phyloP scores from a whole-genome alignment of 2,329 filamentous ascomycete genomes.

The Ilyonectria sp. region DNA sequence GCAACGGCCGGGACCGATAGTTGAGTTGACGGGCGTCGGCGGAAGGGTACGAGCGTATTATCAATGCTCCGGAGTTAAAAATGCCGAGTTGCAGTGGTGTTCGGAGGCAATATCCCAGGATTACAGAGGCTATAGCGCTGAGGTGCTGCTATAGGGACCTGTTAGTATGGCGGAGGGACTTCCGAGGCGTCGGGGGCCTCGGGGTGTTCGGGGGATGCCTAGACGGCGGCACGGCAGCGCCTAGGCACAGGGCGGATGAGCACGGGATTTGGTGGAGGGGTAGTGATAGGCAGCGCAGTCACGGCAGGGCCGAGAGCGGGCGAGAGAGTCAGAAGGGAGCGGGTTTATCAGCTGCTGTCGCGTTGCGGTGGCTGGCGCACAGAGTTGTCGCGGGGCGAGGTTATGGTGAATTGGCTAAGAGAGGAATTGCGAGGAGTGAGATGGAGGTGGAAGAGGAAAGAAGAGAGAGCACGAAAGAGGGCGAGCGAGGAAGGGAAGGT shows the following conservation, averaged over 20 bases:
- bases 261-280: constrained; percentile 9
- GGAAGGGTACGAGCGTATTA: constrained; percentile 1
- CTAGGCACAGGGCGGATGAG: background rate
- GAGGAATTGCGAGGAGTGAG: background rate
- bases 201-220: constrained; percentile 21
- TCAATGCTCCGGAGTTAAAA: constrained; percentile 13
- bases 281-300: constrained; percentile 1
- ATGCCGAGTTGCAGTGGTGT: background rate
- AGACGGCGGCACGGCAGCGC: background rate
- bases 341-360: background rate
- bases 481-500: constrained; percentile 36
- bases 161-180: constrained; percentile 10
- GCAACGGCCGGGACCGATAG: constrained; percentile 24
- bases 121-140: background rate
- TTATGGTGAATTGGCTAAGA: background rate
- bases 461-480: constrained; percentile 10
- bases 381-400: background rate
- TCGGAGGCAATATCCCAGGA: background rate
- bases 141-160: background rate
- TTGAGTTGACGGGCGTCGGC: constrained; percentile 3
- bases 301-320: constrained; percentile 4
- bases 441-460: constrained; percentile 30
- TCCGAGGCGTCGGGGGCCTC: constrained; percentile 15
- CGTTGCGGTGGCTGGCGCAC: background rate
- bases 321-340: background rate